Evolutionary conservation across 1,284 basidiomycete genomes (phyloP), one percentile per base, ranked within the genome.

Genomic region (Pseudozyma pruni): DNA sequence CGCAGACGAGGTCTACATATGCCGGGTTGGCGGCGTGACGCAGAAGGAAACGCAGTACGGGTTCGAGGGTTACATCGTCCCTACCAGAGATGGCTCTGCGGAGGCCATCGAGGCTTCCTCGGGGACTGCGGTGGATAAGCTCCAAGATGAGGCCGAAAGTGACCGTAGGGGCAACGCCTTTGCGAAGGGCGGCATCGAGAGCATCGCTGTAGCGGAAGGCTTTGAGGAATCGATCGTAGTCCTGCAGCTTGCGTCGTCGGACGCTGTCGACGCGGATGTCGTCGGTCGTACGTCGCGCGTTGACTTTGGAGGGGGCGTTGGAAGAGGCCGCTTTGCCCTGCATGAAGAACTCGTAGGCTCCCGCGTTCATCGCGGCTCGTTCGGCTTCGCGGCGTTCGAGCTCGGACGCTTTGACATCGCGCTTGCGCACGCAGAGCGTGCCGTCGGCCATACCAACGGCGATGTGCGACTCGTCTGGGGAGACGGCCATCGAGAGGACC

Each of bases 361-460:
- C 89, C 0, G 87, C 84, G 13, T 86, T 85, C 13, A 91, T 84
- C 0, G 87, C 85, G 0, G 86, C 79, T 41, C 81, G 76, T 61
- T 83, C 81, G 2, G 80, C 74, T 49, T 89, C 87, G 10, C 83
- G 79, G 0, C 85, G 81, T 4, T 85, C 82, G 3, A 83, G 75
- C 79, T 92, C 89, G 19, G 86, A 87, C 1, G 88, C 85, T 83
- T 92, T 94, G 29, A 87, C 87, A 79, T 93, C 90, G 61, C 93
- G 66, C 48, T 77, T 79, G 3, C 80, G 72, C 6, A 81, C 74
- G 48, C 79, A 81, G 11, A 98, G 86, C 1, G 95, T 98, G 1
- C 95, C 95, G 81, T 98, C 96, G 2, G 93, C 90, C 91, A 98
- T 93, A 23, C 95, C 96, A 2, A 91, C 92, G 0, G 92, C 92